phyloP scores from a whole-genome alignment of 2,329 filamentous ascomycete genomes.

The Fusarium aywerte region DNA sequence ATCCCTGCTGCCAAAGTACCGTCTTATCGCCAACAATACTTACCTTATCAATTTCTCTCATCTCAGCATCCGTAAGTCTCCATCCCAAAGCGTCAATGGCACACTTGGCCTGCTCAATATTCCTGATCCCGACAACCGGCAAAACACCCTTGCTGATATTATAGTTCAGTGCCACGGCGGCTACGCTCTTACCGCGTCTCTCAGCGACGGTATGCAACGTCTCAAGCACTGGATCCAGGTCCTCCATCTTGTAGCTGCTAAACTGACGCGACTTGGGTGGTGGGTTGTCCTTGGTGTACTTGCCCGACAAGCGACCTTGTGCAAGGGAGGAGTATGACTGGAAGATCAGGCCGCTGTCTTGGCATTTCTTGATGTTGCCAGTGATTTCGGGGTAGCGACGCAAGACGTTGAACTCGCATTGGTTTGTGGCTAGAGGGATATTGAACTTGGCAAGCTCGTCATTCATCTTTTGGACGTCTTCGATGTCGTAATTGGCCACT shows the following conservation, averaged over 20 bases:
- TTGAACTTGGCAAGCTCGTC: constrained; percentile 27
- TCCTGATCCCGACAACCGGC: constrained; percentile 16
- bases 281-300: constrained; percentile 1
- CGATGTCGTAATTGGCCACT: constrained; percentile 4
- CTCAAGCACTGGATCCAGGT: neutral
- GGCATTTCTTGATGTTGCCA: constrained; percentile 4
- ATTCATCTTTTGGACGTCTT: constrained; percentile 4
- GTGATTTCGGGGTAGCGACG: constrained; percentile 9
- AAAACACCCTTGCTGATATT: constrained; percentile 10
- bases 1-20: constrained; percentile 9
- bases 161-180: constrained; percentile 4
- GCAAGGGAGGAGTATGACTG: constrained; percentile 14
- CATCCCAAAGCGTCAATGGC: constrained; percentile 17
- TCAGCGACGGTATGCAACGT: neutral
- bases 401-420: constrained; percentile 23
- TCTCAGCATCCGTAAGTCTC: constrained; percentile 4
- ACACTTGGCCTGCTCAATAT: constrained; percentile 3
- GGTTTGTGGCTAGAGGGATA: constrained; percentile 12
- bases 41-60: constrained; percentile 8
- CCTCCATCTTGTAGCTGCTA: constrained; percentile 18
- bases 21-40: constrained; percentile 12
- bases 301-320: neutral
- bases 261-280: neutral
- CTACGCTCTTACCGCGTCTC: constrained; percentile 9
- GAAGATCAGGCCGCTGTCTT: constrained; percentile 15